phyloP scores from a whole-genome alignment of 1,284 basidiomycete species.

The Marasmius tenuissimus region DNA sequence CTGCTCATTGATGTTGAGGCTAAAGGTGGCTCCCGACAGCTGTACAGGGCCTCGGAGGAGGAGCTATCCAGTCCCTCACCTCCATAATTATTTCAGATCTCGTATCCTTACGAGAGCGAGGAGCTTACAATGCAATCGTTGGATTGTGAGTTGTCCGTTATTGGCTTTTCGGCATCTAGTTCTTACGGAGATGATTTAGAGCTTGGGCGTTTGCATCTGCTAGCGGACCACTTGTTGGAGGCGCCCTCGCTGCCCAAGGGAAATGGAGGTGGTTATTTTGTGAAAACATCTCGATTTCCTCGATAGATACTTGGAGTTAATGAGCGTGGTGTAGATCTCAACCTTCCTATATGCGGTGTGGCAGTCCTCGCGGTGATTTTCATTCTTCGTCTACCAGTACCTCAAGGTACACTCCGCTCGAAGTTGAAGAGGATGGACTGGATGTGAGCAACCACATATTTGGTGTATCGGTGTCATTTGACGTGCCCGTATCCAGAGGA shows the following conservation, averaged over 20 bases:
- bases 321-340: slow-evolving; percentile 19
- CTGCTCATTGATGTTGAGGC: background rate
- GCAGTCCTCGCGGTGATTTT: slow-evolving; percentile 19
- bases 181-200: slow-evolving; percentile 1
- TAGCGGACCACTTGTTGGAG: slow-evolving; percentile 20
- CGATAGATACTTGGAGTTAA: background rate
- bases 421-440: slow-evolving; percentile 36
- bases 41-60: slow-evolving; percentile 50
- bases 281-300: background rate
- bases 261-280: slow-evolving; percentile 31
- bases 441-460: slow-evolving; percentile 28
- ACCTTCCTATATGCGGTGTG: slow-evolving; percentile 25
- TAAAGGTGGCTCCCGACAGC: slow-evolving; percentile 19
- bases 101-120: slow-evolving; percentile 40
- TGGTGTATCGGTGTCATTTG: background rate
- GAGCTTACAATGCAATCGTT: slow-evolving; percentile 28
- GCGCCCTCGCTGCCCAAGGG: slow-evolving; percentile 18
- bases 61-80: slow-evolving; percentile 38
- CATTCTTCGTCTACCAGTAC: slow-evolving; percentile 25
- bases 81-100: slow-evolving; percentile 46
- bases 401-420: slow-evolving; percentile 21
- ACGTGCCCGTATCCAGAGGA: slow-evolving; percentile 28
- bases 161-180: too few species aligned
- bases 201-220: slow-evolving; percentile 7
- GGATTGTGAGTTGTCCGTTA: slow-evolving; percentile 23